phyloP scores from a whole-genome alignment of 148 eudicot species.

The Rheum nobile region DNA sequence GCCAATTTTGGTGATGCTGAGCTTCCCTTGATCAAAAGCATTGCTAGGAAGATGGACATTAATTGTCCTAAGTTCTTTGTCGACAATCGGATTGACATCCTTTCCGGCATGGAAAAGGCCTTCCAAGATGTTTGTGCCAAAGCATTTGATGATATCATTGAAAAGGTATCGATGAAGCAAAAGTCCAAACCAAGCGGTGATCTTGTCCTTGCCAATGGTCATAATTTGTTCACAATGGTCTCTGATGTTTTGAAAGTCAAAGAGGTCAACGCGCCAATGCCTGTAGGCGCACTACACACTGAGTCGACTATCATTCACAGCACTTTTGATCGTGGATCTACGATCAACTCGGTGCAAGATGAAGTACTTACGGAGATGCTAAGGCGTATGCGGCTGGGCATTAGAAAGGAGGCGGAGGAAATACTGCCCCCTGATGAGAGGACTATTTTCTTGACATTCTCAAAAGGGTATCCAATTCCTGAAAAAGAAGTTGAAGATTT shows the following conservation, averaged over 20 bases:
- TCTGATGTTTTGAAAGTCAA: neutral
- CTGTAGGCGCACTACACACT: neutral
- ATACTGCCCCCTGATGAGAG: slow-evolving; percentile 14
- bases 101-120: slow-evolving; percentile 11
- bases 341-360: neutral
- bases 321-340: neutral
- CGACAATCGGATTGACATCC: slow-evolving; percentile 12
- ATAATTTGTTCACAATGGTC: neutral
- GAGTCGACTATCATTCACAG: neutral
- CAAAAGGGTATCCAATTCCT: slow-evolving; percentile 26
- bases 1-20: neutral
- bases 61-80: slow-evolving; percentile 8
- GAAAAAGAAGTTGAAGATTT: slow-evolving; percentile 18
- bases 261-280: neutral
- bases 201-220: neutral
- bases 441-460: slow-evolving; percentile 30
- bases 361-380: slow-evolving; percentile 2
- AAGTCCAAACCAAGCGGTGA: neutral
- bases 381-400: neutral
- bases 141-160: slow-evolving; percentile 23
- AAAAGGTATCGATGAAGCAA: neutral
- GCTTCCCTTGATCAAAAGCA: slow-evolving; percentile 15
- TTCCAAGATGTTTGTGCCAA: slow-evolving; percentile 16
- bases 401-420: neutral
- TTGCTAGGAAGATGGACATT: slow-evolving; percentile 8